Evolutionary conservation across 164 flowering plant species (phyloP).

Genomic region (Magnolia sinica): DNA sequence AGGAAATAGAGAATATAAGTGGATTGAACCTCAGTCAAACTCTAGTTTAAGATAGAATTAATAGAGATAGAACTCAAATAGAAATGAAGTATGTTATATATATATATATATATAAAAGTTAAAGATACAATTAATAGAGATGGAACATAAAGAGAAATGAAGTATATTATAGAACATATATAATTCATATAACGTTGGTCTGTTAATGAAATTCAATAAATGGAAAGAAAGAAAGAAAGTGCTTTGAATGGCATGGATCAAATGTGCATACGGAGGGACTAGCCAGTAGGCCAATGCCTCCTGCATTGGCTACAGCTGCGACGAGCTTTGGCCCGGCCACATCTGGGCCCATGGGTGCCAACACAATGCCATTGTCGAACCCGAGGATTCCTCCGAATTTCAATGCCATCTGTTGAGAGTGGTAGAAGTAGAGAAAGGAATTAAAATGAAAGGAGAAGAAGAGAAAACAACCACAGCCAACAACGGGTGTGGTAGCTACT

Average conservation of each 20-base stretch:
- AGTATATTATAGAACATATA: too few species aligned
- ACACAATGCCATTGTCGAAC: slow-evolving; percentile 26
- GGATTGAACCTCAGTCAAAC: too few species aligned
- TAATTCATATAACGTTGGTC: too few species aligned
- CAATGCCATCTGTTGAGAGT: neutral
- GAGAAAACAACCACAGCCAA: neutral
- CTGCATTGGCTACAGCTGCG: slow-evolving; percentile 30
- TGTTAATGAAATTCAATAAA: too few species aligned
- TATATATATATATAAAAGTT: too few species aligned
- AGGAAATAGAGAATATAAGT: too few species aligned
- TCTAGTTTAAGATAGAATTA: too few species aligned
- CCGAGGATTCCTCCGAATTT: slow-evolving; percentile 27
- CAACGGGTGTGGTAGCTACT: neutral
- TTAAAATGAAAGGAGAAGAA: neutral
- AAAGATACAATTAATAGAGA: too few species aligned
- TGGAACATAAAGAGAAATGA: too few species aligned
- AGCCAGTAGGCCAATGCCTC: slow-evolving; percentile 26
- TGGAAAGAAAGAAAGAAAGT: neutral
- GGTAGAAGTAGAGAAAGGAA: neutral
- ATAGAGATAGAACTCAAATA: too few species aligned
- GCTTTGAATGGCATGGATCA: too few species aligned
- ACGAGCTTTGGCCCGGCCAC: slow-evolving; percentile 27
- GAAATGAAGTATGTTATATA: too few species aligned
- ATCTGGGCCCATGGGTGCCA: slow-evolving; percentile 32
- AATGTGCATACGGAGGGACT: slow-evolving; percentile 22